These are phyloP conservation scores for Pseudozyma thailandica DNA, from an alignment of 1,284 basidiomycete species.

Conservation along the genomic window DNA sequence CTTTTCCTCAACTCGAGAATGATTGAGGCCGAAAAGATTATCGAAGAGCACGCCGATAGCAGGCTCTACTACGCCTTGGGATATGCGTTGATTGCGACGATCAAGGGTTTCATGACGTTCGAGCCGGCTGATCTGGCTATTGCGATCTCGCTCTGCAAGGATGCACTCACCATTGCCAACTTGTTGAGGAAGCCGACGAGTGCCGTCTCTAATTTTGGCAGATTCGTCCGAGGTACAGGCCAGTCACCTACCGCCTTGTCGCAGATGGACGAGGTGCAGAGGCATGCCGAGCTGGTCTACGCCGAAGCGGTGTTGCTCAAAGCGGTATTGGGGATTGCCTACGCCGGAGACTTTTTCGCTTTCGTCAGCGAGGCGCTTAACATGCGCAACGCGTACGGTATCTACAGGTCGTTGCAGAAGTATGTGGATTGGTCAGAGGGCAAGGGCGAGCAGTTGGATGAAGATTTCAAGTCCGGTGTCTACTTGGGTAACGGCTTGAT, in stretches of 20 bases:
- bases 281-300: slow-evolving; percentile 65
- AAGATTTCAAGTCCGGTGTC: slow-evolving; percentile 66
- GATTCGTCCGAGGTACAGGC: slow-evolving; percentile 65
- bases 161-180: slow-evolving; percentile 59
- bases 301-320: slow-evolving; percentile 65
- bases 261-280: slow-evolving; percentile 62
- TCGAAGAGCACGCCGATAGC: slow-evolving; percentile 56
- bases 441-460: slow-evolving; percentile 49
- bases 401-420: slow-evolving; percentile 65
- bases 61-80: slow-evolving; percentile 66
- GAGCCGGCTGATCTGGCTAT: slow-evolving; percentile 64
- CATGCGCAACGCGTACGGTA: slow-evolving; percentile 66
- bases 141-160: slow-evolving; percentile 66
- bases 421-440: slow-evolving; percentile 64
- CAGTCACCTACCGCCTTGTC: slow-evolving; percentile 53
- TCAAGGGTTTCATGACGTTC: slow-evolving; percentile 68
- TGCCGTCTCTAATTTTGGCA: slow-evolving; percentile 57
- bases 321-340: slow-evolving; percentile 64
- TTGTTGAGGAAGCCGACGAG: slow-evolving; percentile 60
- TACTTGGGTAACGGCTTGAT: slow-evolving; percentile 66
- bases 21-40: slow-evolving; percentile 64
- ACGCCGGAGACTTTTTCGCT: slow-evolving; percentile 66
- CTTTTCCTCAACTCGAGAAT: slow-evolving; percentile 67
- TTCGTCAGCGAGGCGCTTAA: slow-evolving; percentile 66
- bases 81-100: slow-evolving; percentile 63